Percentiles rank a stretch among this genome's conserved stretches.
phyloP scores from a whole-genome alignment of 2,329 filamentous ascomycete genomes.

The Plenodomus tracheiphilus region DNA sequence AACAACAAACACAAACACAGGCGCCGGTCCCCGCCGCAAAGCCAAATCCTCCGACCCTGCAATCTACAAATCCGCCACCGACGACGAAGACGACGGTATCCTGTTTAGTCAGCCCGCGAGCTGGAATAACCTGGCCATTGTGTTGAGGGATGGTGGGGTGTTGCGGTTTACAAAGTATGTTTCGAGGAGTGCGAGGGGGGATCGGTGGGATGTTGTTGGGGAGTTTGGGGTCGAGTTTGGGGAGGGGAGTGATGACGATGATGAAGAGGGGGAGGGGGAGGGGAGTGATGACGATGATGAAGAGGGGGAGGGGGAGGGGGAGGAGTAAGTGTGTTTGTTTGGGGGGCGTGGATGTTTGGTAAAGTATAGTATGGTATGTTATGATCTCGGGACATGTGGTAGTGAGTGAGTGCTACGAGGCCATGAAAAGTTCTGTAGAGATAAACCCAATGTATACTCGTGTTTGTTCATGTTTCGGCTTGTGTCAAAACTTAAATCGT shows the following conservation, averaged over 20 bases:
- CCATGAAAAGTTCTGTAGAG: too few relatives aligned
- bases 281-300: neutral
- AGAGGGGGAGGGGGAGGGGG: neutral
- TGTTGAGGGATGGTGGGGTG: conserved; percentile 81
- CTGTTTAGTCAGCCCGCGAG: conserved; percentile 68
- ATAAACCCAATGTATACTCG: too few relatives aligned
- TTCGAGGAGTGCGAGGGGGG: conserved; percentile 76
- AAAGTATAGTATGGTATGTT: too few relatives aligned
- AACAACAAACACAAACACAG: conserved; percentile 45
- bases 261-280: neutral
- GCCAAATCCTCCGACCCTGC: conserved; percentile 68
- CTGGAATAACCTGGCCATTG: conserved; percentile 93
- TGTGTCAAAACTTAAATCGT: too few relatives aligned
- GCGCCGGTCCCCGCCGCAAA: conserved; percentile 52
- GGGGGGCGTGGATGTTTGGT: too few relatives aligned
- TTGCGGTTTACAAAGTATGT: conserved; percentile 98
- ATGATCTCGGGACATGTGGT: too few relatives aligned
- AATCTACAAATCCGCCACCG: conserved; percentile 66
- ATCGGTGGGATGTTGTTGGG: conserved; percentile 88
- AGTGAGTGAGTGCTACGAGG: too few relatives aligned
- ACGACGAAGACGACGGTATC: conserved; percentile 74
- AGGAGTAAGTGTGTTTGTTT: too few relatives aligned
- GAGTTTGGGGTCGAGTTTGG: conserved; percentile 71
- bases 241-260: conserved; percentile 36
- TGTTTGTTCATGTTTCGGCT: too few relatives aligned